Conservation (phyloP, 225 moss, liverwort and hornwort genomes). For the Lunularia cruciata region DNA sequence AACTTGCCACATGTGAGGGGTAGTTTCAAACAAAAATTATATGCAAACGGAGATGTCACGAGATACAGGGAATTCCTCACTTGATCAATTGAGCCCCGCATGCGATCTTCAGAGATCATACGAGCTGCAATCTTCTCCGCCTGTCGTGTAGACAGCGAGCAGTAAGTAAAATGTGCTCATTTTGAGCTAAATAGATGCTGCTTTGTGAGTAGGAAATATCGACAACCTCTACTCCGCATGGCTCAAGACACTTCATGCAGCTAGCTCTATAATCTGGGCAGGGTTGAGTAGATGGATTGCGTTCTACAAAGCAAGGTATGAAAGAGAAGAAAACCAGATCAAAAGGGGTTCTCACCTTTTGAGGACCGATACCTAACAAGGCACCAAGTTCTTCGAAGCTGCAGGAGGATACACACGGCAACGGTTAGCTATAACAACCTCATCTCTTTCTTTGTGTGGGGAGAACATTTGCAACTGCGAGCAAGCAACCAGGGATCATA, state of each 20-base stretch:
- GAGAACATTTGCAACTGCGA: neutral
- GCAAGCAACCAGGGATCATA: slow-evolving; percentile 9
- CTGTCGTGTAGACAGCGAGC: too few species aligned
- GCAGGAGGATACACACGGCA: too few species aligned
- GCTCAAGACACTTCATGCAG: too few species aligned
- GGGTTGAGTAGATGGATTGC: neutral
- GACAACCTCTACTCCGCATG: too few species aligned
- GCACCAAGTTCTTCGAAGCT: slow-evolving; percentile 99
- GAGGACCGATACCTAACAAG: slow-evolving; percentile 89
- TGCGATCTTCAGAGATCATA: slow-evolving; percentile 99
- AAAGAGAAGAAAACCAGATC: neutral
- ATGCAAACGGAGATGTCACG: too few species aligned
- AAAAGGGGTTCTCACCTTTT: slow-evolving; percentile 58
- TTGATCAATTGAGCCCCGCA: slow-evolving; percentile 99
- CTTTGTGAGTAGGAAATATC: too few species aligned
- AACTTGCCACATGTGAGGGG: too few species aligned
- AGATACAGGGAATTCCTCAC: too few species aligned
- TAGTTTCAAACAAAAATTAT: too few species aligned
- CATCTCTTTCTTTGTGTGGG: neutral
- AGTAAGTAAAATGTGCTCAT: too few species aligned
- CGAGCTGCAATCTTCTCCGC: slow-evolving; percentile 99
- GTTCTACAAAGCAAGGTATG: neutral
- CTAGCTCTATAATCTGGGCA: too few species aligned
- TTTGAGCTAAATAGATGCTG: neutral
- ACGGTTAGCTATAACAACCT: too few species aligned